A percentile compares a stretch with the other conserved stretches of the same genome.
phyloP scores from a whole-genome alignment of 192 early-diverging fungal species.

The Dimargaris xerosporica region DNA sequence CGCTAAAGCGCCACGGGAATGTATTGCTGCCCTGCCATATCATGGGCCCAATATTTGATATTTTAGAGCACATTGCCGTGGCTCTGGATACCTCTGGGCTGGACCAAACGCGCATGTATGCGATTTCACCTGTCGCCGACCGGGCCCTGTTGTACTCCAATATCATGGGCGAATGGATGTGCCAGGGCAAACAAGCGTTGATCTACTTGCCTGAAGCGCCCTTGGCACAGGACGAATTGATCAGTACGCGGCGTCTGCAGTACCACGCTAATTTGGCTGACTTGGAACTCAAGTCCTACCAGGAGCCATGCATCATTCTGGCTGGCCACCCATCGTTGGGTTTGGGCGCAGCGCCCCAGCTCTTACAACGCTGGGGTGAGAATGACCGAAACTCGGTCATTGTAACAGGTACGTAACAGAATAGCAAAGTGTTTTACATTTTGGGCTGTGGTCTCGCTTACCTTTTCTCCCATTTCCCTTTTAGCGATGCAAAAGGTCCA shows the following conservation, averaged over 20 bases:
- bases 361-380: neutral
- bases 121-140: slow-evolving; percentile 62
- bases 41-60: slow-evolving; percentile 58
- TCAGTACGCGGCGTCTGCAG: neutral
- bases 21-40: slow-evolving; percentile 52
- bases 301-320: slow-evolving; percentile 4
- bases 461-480: no score
- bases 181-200: neutral
- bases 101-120: slow-evolving; percentile 43
- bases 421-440: no score
- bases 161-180: slow-evolving; percentile 69
- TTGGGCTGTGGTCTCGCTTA: no score
- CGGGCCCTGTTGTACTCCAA: slow-evolving; percentile 62
- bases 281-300: neutral
- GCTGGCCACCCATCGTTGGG: slow-evolving; percentile 3
- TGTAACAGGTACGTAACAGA: no score
- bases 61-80: slow-evolving; percentile 43
- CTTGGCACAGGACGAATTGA: neutral
- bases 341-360: neutral
- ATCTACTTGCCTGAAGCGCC: slow-evolving; percentile 8
- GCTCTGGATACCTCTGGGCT: slow-evolving; percentile 39
- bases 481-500: no score
- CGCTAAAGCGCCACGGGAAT: slow-evolving; percentile 39
- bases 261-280: neutral
- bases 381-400: neutral